phyloP scores from a whole-genome alignment of 805 yeast species.

The Candida glaebosa region DNA sequence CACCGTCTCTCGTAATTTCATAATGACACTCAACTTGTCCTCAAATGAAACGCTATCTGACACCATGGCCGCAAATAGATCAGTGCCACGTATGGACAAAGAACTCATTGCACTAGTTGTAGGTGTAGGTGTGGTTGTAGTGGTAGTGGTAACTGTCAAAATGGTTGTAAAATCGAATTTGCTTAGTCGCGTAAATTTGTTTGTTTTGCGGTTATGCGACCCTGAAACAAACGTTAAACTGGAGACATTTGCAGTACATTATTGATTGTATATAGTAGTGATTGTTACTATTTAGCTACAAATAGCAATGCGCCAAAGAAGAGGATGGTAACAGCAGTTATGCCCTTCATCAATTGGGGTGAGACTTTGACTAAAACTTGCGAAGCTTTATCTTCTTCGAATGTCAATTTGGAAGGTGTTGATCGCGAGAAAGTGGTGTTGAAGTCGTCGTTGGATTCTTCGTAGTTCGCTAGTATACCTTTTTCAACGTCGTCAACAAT shows the following conservation, averaged over 20 bases:
- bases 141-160: too few relatives aligned
- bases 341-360: conserved; percentile 10
- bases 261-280: too few relatives aligned
- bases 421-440: neutral
- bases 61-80: conserved; percentile 16
- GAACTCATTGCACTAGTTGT: too few relatives aligned
- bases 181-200: conserved; percentile 2
- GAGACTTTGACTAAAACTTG: conserved; percentile 9
- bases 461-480: conserved; percentile 25
- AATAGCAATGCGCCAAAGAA: conserved; percentile 21
- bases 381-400: conserved; percentile 8
- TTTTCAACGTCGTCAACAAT: conserved; percentile 56
- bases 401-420: conserved; percentile 6
- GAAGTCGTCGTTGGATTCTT: conserved; percentile 1
- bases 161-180: conserved; percentile 1
- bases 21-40: conserved; percentile 17
- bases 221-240: neutral
- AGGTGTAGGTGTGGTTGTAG: too few relatives aligned
- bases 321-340: conserved; percentile 16
- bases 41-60: conserved; percentile 7
- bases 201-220: neutral
- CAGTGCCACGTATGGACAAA: conserved; percentile 12
- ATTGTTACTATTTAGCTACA: conserved; percentile 15
- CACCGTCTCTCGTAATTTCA: conserved; percentile 48
- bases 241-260: too few relatives aligned